A percentile compares a stretch with the other conserved stretches of the same genome.
phyloP scores from a whole-genome alignment of 305 asterid species.

The Fraxinus nigra region DNA sequence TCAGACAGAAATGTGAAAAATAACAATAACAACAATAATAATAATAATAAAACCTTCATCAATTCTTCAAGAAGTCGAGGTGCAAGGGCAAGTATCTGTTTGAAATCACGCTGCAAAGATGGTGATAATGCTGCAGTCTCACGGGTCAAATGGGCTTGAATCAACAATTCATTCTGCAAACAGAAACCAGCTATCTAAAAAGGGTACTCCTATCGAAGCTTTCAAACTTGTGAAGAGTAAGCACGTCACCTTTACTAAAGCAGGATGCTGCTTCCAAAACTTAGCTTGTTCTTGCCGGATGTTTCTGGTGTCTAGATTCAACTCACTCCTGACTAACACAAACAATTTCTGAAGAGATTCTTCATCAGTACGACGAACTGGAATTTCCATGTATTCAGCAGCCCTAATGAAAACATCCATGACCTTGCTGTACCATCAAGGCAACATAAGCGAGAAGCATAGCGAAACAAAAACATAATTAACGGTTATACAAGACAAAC shows the following conservation, averaged over 20 bases:
- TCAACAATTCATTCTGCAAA: slow-evolving; percentile 84
- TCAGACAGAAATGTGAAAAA: slow-evolving; percentile 8
- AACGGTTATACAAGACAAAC: not conserved
- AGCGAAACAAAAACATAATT: not conserved
- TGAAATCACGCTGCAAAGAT: slow-evolving; percentile 66
- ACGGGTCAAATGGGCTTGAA: slow-evolving; percentile 97
- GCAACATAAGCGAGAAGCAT: slow-evolving; percentile 22
- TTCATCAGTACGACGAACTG: slow-evolving; percentile 92
- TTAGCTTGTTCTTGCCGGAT: slow-evolving; percentile 93
- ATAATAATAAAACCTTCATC: slow-evolving; percentile 61
- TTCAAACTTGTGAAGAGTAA: slow-evolving; percentile 23
- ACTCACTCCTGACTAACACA: slow-evolving; percentile 91
- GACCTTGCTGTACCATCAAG: slow-evolving; percentile 80
- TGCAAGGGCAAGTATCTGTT: slow-evolving; percentile 82
- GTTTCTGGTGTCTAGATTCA: slow-evolving; percentile 90
- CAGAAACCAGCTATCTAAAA: slow-evolving; percentile 16
- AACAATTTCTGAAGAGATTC: slow-evolving; percentile 95
- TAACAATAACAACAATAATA: not conserved
- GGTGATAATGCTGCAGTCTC: slow-evolving; percentile 84
- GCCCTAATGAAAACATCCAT: slow-evolving; percentile 93
- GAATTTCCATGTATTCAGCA: slow-evolving; percentile 96
- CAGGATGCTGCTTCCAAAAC: slow-evolving; percentile 98
- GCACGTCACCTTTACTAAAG: slow-evolving; percentile 77
- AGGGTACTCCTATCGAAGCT: slow-evolving; percentile 12
- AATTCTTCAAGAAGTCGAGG: slow-evolving; percentile 99